Percentiles rank a stretch among this genome's conserved stretches.
Evolutionary conservation across 2,329 filamentous ascomycete species (phyloP).

Genomic region (Fusarium duplospermum): DNA sequence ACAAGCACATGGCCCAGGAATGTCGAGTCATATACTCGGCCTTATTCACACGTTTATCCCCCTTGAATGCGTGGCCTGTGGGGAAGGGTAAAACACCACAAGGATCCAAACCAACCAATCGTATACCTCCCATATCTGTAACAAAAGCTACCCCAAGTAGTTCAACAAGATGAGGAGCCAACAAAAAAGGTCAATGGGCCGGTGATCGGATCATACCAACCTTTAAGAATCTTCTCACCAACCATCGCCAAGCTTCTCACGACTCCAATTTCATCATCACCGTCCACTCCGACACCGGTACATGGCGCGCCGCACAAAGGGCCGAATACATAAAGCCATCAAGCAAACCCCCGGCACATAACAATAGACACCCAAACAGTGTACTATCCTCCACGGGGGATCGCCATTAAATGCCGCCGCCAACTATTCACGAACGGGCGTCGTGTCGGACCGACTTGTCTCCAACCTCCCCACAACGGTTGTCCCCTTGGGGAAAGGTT

Average conservation of each 20-base stretch:
- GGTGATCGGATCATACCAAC: not conserved
- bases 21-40: not conserved
- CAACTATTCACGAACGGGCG: not conserved
- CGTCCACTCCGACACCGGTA: not conserved
- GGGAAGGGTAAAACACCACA: not conserved
- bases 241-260: not conserved
- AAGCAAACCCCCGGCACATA: not conserved
- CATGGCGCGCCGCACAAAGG: not conserved
- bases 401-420: constrained; percentile 6
- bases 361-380: not conserved
- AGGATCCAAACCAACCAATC: not conserved
- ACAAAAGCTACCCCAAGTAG: not conserved
- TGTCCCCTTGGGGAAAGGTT: not conserved
- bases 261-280: not conserved
- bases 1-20: not conserved
- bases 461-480: constrained; percentile 18
- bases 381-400: constrained; percentile 15
- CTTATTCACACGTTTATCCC: not conserved
- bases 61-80: not conserved
- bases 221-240: not conserved
- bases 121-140: not conserved
- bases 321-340: not conserved
- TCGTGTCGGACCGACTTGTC: constrained; percentile 29
- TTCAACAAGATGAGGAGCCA: not conserved
- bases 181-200: not conserved